A percentile compares a stretch with the other conserved stretches of the same genome.
phyloP scores from a whole-genome alignment of 495 filamentous ascomycete species.

The Saxispiralis lemnorum region DNA sequence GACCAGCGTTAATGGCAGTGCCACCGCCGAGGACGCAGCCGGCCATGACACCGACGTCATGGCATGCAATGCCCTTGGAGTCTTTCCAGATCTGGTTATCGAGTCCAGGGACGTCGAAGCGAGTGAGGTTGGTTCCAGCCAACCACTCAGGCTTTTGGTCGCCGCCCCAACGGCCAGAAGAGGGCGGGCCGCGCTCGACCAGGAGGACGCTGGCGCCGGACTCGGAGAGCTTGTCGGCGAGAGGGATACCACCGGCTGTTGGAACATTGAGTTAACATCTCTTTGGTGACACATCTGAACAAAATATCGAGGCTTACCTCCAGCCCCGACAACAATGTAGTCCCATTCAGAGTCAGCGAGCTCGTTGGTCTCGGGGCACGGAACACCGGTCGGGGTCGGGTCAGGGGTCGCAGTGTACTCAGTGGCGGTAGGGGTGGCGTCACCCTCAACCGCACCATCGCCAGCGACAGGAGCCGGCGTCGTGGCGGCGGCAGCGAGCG shows the following conservation, averaged over 20 bases:
- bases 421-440: constrained; percentile 26
- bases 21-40: constrained; percentile 54
- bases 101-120: constrained; percentile 66
- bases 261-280: too few relatives aligned
- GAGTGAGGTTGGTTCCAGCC: constrained; percentile 46
- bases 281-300: too few relatives aligned
- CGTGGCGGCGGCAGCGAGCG: constrained; percentile 21
- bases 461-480: constrained; percentile 5
- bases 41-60: constrained; percentile 54
- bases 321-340: constrained; percentile 50
- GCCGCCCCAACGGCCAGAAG: constrained; percentile 41
- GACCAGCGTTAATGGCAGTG: constrained; percentile 54
- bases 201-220: constrained; percentile 46
- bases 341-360: constrained; percentile 38
- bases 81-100: constrained; percentile 53
- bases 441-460: constrained; percentile 11
- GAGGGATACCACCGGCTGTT: constrained; percentile 41
- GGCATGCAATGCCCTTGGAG: constrained; percentile 45
- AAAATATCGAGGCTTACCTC: too few relatives aligned
- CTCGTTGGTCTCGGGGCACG: constrained; percentile 11
- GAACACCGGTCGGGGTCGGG: constrained; percentile 26
- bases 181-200: constrained; percentile 47
- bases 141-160: constrained; percentile 44
- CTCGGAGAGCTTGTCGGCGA: constrained; percentile 46
- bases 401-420: constrained; percentile 17